Percentiles rank a stretch among this genome's conserved stretches.
Conservation (phyloP, 495 filamentous ascomycete genomes). For the Xylaria palmicola region DNA sequence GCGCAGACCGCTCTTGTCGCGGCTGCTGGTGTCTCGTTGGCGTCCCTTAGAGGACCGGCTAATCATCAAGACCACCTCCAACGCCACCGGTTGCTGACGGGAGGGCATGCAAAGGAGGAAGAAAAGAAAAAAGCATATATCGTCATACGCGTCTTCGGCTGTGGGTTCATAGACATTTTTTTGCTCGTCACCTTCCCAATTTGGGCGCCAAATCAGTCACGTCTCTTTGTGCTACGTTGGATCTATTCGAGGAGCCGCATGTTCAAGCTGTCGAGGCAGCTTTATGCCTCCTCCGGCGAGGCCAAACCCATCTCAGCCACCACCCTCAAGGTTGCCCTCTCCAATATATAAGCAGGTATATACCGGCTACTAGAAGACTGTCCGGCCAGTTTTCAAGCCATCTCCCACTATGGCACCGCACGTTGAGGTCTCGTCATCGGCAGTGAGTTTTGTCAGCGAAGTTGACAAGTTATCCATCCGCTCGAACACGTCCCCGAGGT, state of each 20-base stretch:
- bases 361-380: background rate
- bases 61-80: background rate
- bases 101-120: background rate
- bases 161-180: background rate
- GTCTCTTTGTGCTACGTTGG: background rate
- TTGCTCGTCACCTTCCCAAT: conserved; percentile 2
- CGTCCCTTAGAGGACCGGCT: background rate
- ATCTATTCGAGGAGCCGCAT: background rate
- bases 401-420: background rate
- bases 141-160: background rate
- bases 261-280: background rate
- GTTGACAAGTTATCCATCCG: background rate
- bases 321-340: background rate
- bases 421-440: background rate
- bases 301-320: background rate
- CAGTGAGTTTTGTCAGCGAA: background rate
- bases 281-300: background rate
- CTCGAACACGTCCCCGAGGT: background rate
- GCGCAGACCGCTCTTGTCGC: conserved; percentile 4
- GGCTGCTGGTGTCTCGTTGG: background rate
- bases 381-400: no score
- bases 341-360: background rate
- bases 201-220: background rate
- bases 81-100: background rate
- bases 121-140: background rate